phyloP scores from a whole-genome alignment of 768 basidiomycete genomes.

The Panus rudis region DNA sequence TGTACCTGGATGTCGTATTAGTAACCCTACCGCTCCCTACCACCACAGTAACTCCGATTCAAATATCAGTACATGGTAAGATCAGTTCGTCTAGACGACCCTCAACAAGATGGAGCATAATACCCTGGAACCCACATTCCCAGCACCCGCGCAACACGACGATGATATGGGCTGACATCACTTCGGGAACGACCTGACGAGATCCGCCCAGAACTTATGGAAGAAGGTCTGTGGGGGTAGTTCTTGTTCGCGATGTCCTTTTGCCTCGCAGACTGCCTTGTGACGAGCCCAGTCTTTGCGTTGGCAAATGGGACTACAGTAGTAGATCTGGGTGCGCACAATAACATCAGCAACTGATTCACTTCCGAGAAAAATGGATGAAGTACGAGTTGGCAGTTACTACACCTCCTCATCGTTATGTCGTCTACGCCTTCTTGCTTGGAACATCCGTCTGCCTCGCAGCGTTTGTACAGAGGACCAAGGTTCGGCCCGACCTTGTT shows the following conservation, averaged over 20 bases:
- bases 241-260: slow-evolving; percentile 4
- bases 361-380: background rate
- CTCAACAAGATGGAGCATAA: too few species aligned
- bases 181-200: too few species aligned
- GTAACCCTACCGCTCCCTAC: too few species aligned
- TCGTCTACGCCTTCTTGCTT: slow-evolving; percentile 12
- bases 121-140: too few species aligned
- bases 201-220: too few species aligned
- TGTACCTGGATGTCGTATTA: too few species aligned
- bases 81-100: too few species aligned
- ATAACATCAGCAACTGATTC: background rate
- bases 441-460: slow-evolving; percentile 16
- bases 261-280: slow-evolving; percentile 9
- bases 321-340: slow-evolving; percentile 12
- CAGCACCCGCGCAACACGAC: too few species aligned
- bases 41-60: too few species aligned
- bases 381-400: slow-evolving; percentile 21
- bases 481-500: slow-evolving; percentile 18
- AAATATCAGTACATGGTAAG: too few species aligned
- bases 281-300: slow-evolving; percentile 12
- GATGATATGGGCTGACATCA: too few species aligned
- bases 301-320: slow-evolving; percentile 17
- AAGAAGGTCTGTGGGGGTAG: slow-evolving; percentile 1
- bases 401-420: slow-evolving; percentile 13
- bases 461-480: slow-evolving; percentile 18